A percentile compares a stretch with the other conserved stretches of the same genome.
phyloP scores from a whole-genome alignment of 495 filamentous ascomycete genomes.

The Symbiotaphrina buchneri region DNA sequence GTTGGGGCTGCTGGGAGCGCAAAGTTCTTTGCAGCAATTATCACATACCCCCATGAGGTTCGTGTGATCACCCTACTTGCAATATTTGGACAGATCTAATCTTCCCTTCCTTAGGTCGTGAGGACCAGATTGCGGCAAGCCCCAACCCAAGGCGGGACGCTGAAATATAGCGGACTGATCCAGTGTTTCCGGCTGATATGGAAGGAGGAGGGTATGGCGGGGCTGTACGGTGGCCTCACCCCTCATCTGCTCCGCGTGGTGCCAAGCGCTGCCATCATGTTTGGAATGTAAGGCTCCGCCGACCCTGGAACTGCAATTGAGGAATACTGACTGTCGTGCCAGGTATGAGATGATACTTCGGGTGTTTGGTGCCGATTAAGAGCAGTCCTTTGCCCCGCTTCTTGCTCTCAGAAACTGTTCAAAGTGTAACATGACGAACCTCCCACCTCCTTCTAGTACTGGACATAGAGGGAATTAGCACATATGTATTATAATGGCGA shows the following conservation, averaged over 20 bases:
- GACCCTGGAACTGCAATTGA: neutral
- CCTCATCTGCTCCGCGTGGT: slow-evolving; percentile 75
- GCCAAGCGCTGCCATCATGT: slow-evolving; percentile 76
- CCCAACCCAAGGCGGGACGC: slow-evolving; percentile 42
- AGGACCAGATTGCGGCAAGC: slow-evolving; percentile 64
- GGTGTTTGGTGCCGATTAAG: slow-evolving; percentile 1
- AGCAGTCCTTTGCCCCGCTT: too few species aligned
- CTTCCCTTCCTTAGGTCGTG: slow-evolving; percentile 30
- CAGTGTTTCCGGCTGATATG: slow-evolving; percentile 67
- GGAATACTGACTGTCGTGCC: neutral
- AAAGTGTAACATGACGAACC: too few species aligned
- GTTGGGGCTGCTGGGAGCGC: slow-evolving; percentile 57
- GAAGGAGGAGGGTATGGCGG: slow-evolving; percentile 64
- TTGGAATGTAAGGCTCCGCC: slow-evolving; percentile 38
- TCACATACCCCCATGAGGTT: slow-evolving; percentile 82
- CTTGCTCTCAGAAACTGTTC: too few species aligned
- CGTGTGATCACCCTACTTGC: slow-evolving; percentile 5
- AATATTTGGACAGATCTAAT: slow-evolving; percentile 1
- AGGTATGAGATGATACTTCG: slow-evolving; percentile 6
- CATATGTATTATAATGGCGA: too few species aligned
- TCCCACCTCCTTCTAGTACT: too few species aligned
- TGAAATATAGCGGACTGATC: slow-evolving; percentile 63
- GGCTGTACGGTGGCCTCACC: slow-evolving; percentile 67
- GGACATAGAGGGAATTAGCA: too few species aligned
- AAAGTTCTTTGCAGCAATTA: slow-evolving; percentile 55